A percentile compares a stretch with the other conserved stretches of the same genome.
These are phyloP conservation scores for Talaromyces liani DNA, from an alignment of 495 filamentous ascomycete species.

Conservation along the genomic window DNA sequence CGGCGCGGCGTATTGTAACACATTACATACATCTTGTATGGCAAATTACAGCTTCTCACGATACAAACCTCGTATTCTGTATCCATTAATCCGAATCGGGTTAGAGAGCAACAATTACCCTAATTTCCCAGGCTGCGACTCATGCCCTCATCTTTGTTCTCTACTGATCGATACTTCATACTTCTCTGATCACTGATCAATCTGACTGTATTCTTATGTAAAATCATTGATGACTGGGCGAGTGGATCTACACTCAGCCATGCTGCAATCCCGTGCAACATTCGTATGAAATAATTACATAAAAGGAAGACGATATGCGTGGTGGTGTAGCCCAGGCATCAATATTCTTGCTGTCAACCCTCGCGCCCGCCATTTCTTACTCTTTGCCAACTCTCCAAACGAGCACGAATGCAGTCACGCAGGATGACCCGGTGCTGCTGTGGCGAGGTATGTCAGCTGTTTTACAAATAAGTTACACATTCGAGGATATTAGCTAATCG, in stretches of 20 bases:
- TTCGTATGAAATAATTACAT: background rate
- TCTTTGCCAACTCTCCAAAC: background rate
- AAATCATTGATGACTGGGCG: background rate
- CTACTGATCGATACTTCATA: background rate
- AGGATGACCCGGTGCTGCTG: background rate
- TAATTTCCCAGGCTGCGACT: background rate
- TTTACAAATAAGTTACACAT: too few species aligned
- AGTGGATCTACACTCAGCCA: background rate
- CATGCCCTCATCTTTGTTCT: background rate
- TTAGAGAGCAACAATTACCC: background rate
- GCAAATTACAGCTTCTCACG: background rate
- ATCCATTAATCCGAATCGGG: background rate
- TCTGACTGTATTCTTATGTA: background rate
- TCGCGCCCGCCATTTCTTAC: conserved; percentile 3
- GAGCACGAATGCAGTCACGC: background rate
- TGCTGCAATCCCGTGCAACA: background rate
- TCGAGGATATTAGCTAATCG: conserved; percentile 3
- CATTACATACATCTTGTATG: background rate
- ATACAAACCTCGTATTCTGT: background rate
- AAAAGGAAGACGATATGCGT: conserved; percentile 9
- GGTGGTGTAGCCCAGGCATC: conserved; percentile 7
- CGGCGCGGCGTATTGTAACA: background rate
- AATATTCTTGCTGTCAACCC: conserved; percentile 5
- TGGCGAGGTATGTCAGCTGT: conserved; percentile 4
- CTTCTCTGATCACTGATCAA: background rate